A percentile compares a stretch with the other conserved stretches of the same genome.
Conservation (phyloP, 2,329 filamentous ascomycete species). For the Zymoseptoria tritici region DNA sequence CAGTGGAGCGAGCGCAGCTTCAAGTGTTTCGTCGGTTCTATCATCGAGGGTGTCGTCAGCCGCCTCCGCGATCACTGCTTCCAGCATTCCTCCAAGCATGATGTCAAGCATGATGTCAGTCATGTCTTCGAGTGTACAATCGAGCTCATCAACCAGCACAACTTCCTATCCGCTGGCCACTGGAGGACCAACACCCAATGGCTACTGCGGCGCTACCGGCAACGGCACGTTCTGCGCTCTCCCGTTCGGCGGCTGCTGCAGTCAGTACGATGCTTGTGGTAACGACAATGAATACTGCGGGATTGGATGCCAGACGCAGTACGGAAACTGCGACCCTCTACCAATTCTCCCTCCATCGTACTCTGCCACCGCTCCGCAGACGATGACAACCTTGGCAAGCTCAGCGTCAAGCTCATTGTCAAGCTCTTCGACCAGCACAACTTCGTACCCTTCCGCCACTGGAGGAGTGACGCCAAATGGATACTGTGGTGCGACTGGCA, state of each 20-base stretch:
- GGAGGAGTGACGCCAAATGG: conserved; percentile 2
- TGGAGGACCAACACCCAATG: not conserved
- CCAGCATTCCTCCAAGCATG: not conserved
- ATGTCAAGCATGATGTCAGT: not conserved
- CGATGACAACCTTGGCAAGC: not conserved
- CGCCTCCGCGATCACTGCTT: not conserved
- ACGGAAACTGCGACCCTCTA: conserved; percentile 29
- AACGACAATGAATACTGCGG: conserved; percentile 9
- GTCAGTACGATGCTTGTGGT: not conserved
- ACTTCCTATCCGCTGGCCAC: not conserved
- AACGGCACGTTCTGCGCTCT: not conserved
- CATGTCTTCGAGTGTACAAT: not conserved
- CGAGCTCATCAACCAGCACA: not conserved
- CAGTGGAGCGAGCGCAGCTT: not conserved
- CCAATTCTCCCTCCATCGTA: not conserved
- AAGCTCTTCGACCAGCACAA: conserved; percentile 1
- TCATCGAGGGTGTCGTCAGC: not conserved
- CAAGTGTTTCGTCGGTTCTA: conserved; percentile 1
- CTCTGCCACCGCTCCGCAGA: not conserved
- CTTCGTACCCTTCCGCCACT: not conserved
- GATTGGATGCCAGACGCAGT: conserved; percentile 16
- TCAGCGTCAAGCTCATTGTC: too few species aligned
- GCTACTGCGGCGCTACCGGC: conserved; percentile 8
- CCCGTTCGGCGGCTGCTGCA: not conserved
- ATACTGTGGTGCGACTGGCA: conserved; percentile 3